Evolutionary conservation across 2,329 filamentous ascomycete genomes (phyloP), one percentile per base, ranked within the genome.

Genomic region (Ophiosphaerella herpotricha): DNA sequence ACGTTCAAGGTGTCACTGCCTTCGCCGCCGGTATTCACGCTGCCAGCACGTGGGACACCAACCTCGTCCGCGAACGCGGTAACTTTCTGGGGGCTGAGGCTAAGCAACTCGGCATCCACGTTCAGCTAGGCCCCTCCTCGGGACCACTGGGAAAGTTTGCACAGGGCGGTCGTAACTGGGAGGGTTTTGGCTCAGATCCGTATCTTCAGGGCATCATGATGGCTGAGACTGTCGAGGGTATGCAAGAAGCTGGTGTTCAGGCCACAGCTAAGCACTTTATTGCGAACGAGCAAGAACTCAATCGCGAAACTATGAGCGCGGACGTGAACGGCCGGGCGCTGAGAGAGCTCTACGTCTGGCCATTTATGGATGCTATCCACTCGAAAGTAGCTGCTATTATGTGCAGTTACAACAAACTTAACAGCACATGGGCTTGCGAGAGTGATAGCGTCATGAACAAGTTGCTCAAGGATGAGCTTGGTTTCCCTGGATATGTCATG

Each of bases 341-440:
- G 66, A 88, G 91, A 62, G 89, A 91, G 70, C 72, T 90, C 5
- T 92, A 91, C 66, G 76, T 87, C 23, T 91, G 89, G 89, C 89
- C 89, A 0, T 92, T 91, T 64, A 86, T 82, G 23, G 87, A 91
- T 63, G 86, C 86, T 1, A 82, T 90, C 45, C 79, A 79, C 47
- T 87, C 87, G 7, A 86, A 87, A 9, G 85, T 88, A 39, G 71
- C 74, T 11, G 74, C 74, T 2, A 64, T 80, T 12, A 81, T 81
- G 78, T 80, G 77, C 66, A 66, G 61, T 37, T 72, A 72, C 53
- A 72, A 71, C 48, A 71, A 70, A 47, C 59, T 82, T 46, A 81
- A 82, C 58, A 76, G 77, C 29, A 77, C 76, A 1, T 82, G 78
- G 57, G 72, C 75, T 4, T 82, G 81, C 63, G 74, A 80, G 56